Base-by-base conservation (phyloP, 2,329 filamentous ascomycete genomes). In the Tolypocladium nubicola region DNA sequence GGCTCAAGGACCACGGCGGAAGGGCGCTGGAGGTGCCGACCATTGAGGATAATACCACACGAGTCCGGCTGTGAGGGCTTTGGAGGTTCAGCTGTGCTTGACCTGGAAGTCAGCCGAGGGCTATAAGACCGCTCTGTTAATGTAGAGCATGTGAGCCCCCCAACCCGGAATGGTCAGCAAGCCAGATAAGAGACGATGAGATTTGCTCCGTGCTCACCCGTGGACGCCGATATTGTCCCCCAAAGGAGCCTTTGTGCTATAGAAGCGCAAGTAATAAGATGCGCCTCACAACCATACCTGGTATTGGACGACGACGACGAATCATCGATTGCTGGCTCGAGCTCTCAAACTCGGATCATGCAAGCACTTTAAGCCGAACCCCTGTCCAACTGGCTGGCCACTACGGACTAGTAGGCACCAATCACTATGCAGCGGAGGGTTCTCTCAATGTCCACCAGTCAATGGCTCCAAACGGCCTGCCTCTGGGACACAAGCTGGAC, bases 261-360 rank as follows among this genome's bases (percentile, higher is more conserved):
- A 23, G 10, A 21, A 14, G 41, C 21, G 23, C 43, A 26, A 16
- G 43, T 47, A 16, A 6, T 47, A 19, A 30, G 14, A 19, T 30
- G 43, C 23, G 43, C 43, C 23, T 30, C 43, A 14, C 23, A 19
- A 30, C 43, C 43, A 19, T 14, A 30, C 16, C 43, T 19, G 6
- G 26, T 30, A 47, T 53, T 53, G 52, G 52, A 37, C 23, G 37
- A 39, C 35, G 14, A 16, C 21, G 19, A 14, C 52, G 52, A 47
- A 14, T 30, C 43, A 47, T 30, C 45, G 45, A 49, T 26, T 16
- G 45, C 3, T 49, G 26, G 23, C 45, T 9, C 45, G 10, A 19
- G 41, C n/a, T 49, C 54, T 55, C 54, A 43, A 55, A 38, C 40
- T 47, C 43, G 54, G 30, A 23, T 55, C 39, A 55, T 55, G 54